Base-by-base conservation (phyloP, 257 asterid species). In the Solanum tarijense region DNA sequence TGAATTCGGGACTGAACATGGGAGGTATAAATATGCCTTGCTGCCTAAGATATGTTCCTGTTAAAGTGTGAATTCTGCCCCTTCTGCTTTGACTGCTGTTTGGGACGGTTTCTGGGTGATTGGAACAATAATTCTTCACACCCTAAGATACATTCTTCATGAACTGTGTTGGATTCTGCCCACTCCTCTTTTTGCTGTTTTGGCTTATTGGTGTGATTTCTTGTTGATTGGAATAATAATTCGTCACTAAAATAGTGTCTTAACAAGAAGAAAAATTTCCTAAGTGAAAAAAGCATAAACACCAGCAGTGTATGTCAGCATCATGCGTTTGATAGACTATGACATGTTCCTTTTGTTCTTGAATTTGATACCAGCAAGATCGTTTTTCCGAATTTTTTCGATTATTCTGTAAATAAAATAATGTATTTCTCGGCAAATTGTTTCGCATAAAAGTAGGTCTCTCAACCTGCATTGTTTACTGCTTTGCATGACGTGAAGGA, bases 21-120 rank as follows among this genome's bases (percentile, higher is more conserved):
- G 98, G 95, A 92, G 98, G 98, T 96, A 93, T 89, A 87, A 43
- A 72, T 68, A 86, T 86, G 25, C 13, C 38, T 31, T 68, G 48
- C 21, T 85, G 18, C 72, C 79, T 16, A 81, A 43, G 18, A 81
- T 81, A 16, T 81, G 25, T 27, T 27, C 66, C 85, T 29, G 68
- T 29, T 43, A 8, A 79, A 78, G 36, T 43, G 25, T 79, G 38
- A 79, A 41, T 41, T 43, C 14, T 79, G 0, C 38, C 83, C 13
- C 23, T n/a, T 41, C 84, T 27, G 62, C 84, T 79, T 79, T 79
- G 14, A 41, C 84, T 79, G 12, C 65, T 43, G 35, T 79, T 43
- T 43, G 65, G n/a, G 38, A 34, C 16, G 3, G 27, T 38, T 76
- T 18, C 11, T 76, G 58, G 58, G 58, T 6, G 38, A 14, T 43